Evolutionary conservation across 2,329 filamentous ascomycete genomes (phyloP).

Genomic region (Chalaropsis ovoidea): DNA sequence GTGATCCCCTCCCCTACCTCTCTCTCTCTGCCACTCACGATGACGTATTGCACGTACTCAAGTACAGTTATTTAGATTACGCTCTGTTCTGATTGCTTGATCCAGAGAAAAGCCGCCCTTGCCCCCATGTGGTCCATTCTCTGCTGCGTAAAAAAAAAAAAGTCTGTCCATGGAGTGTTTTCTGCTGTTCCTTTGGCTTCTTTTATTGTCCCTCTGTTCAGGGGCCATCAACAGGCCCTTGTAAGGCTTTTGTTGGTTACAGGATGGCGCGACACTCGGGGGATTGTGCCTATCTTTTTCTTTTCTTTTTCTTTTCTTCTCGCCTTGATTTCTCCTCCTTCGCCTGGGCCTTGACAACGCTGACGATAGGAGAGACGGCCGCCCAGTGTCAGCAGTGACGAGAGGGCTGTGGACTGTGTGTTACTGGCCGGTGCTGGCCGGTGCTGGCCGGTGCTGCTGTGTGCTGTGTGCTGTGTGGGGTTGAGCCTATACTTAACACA

Average conservation of each 20-base stretch:
- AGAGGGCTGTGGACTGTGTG: background rate
- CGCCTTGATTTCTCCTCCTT: background rate
- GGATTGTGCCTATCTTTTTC: background rate
- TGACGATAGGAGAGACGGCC: background rate
- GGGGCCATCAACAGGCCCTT: background rate
- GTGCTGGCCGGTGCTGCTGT: background rate
- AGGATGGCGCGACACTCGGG: too few relatives aligned
- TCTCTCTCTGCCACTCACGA: background rate
- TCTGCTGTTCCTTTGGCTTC: background rate
- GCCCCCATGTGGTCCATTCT: background rate
- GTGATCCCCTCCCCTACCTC: background rate
- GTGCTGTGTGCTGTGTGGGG: background rate
- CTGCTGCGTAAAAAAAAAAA: background rate
- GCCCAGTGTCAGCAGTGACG: background rate
- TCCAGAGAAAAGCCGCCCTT: background rate
- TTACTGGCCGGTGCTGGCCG: background rate
- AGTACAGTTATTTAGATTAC: background rate
- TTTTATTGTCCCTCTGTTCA: constrained; percentile 1
- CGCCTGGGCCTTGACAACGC: background rate
- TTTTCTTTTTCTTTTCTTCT: background rate
- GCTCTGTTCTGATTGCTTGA: background rate
- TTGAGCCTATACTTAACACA: background rate
- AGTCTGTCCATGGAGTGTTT: background rate
- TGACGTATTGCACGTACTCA: background rate
- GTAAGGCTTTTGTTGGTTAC: background rate